A percentile compares a stretch with the other conserved stretches of the same genome.
Conservation (phyloP, 768 basidiomycete genomes). For the Dentipellis fragilis region DNA sequence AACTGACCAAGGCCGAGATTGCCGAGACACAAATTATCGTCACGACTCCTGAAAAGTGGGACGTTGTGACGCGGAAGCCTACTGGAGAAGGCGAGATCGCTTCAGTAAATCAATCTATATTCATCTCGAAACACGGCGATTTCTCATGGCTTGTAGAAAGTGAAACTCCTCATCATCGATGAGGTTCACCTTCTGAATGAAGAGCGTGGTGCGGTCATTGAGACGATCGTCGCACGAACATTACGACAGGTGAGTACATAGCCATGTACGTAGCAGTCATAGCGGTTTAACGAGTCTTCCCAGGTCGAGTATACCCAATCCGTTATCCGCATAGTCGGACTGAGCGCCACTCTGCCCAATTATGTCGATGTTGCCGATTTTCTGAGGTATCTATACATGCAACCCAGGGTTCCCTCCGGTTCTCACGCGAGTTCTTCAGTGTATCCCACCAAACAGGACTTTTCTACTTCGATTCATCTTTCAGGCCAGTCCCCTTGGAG, state of each 20-base stretch:
- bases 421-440: constrained; percentile 30
- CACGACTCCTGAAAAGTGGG: constrained; percentile 99
- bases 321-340: constrained; percentile 88
- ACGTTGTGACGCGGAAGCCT: constrained; percentile 95
- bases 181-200: constrained; percentile 97
- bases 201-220: constrained; percentile 95
- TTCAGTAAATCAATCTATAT: constrained; percentile 42
- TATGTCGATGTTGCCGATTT: constrained; percentile 96
- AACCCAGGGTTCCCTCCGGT: neutral
- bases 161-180: constrained; percentile 93
- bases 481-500: constrained; percentile 91
- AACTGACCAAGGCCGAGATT: constrained; percentile 88
- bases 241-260: constrained; percentile 57
- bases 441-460: constrained; percentile 80
- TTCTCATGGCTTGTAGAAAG: constrained; percentile 39
- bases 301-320: constrained; percentile 96
- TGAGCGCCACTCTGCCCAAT: constrained; percentile 95
- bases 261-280: neutral
- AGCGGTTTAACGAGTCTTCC: neutral
- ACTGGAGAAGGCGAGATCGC: constrained; percentile 96
- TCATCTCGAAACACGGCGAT: neutral
- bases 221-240: constrained; percentile 95
- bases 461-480: constrained; percentile 97
- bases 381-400: constrained; percentile 46
- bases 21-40: constrained; percentile 95